Conservation (phyloP, 2,329 filamentous ascomycete genomes). For the Monosporascus cannonballus region DNA sequence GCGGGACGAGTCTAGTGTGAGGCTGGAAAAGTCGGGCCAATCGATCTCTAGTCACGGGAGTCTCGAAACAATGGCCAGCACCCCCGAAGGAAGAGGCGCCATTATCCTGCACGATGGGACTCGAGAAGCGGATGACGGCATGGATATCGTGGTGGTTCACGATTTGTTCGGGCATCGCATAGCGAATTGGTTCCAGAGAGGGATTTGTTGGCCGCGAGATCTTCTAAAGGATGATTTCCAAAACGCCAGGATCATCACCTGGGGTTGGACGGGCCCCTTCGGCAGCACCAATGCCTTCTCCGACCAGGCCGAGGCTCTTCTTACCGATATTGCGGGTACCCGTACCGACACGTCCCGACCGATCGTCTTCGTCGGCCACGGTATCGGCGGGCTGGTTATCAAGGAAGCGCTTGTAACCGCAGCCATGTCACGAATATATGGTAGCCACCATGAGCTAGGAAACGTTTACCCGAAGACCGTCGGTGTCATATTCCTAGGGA, state of each 20-base stretch:
- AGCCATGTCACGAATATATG: slow-evolving; percentile 24
- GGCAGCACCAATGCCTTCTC: slow-evolving; percentile 17
- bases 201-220: slow-evolving; percentile 24
- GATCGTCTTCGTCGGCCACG: slow-evolving; percentile 24
- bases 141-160: slow-evolving; percentile 25
- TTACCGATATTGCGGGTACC: slow-evolving; percentile 20
- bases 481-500: slow-evolving; percentile 24
- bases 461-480: slow-evolving; percentile 25
- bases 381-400: slow-evolving; percentile 23
- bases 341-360: slow-evolving; percentile 20
- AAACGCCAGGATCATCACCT: slow-evolving; percentile 20
- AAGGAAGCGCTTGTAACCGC: slow-evolving; percentile 25
- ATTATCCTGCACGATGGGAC: slow-evolving; percentile 18
- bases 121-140: slow-evolving; percentile 17
- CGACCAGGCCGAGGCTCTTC: slow-evolving; percentile 21
- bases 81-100: slow-evolving; percentile 20
- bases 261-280: slow-evolving; percentile 21
- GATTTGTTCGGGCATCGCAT: slow-evolving; percentile 22
- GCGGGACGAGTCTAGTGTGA: slow-evolving; percentile 15
- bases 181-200: slow-evolving; percentile 19
- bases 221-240: slow-evolving; percentile 22
- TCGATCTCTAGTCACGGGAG: slow-evolving; percentile 22
- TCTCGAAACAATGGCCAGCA: slow-evolving; percentile 17
- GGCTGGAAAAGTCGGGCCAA: slow-evolving; percentile 21
- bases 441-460: slow-evolving; percentile 23